These are phyloP conservation scores for Cornus kousa DNA, from an alignment of 148 eudicot genomes.

Conservation along the genomic window DNA sequence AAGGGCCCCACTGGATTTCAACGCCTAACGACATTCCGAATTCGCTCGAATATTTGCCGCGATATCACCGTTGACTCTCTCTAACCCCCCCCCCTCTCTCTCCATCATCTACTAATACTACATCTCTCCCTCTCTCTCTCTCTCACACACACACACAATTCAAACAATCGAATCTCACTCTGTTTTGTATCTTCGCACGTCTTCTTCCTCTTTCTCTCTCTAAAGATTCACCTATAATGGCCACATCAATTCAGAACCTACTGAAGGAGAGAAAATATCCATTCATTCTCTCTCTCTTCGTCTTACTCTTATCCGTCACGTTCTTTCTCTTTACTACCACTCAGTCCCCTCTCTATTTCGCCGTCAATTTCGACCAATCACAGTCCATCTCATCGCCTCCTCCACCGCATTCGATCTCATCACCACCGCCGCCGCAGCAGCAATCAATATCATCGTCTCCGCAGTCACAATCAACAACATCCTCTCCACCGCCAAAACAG, in stretches of 20 bases:
- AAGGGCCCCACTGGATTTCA: too few species aligned
- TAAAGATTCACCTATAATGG: slow-evolving; percentile 33
- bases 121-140: too few species aligned
- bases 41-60: too few species aligned
- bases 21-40: too few species aligned
- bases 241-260: slow-evolving; percentile 41
- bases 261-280: slow-evolving; percentile 57
- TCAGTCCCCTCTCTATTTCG: slow-evolving; percentile 21
- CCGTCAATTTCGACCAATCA: slow-evolving; percentile 5
- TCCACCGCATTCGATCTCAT: too few species aligned
- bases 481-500: too few species aligned
- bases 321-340: slow-evolving; percentile 52
- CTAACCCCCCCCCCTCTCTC: too few species aligned
- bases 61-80: too few species aligned
- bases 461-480: too few species aligned
- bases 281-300: slow-evolving; percentile 56
- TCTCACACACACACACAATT: background rate
- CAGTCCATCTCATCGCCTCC: slow-evolving; percentile 1
- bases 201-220: background rate
- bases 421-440: background rate
- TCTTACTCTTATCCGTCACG: slow-evolving; percentile 48
- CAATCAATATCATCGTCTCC: too few species aligned
- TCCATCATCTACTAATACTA: too few species aligned
- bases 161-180: background rate
- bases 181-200: too few species aligned